These are phyloP conservation scores for Spatholobus suberectus DNA, from an alignment of 306 rosid species.

Conservation along the genomic window DNA sequence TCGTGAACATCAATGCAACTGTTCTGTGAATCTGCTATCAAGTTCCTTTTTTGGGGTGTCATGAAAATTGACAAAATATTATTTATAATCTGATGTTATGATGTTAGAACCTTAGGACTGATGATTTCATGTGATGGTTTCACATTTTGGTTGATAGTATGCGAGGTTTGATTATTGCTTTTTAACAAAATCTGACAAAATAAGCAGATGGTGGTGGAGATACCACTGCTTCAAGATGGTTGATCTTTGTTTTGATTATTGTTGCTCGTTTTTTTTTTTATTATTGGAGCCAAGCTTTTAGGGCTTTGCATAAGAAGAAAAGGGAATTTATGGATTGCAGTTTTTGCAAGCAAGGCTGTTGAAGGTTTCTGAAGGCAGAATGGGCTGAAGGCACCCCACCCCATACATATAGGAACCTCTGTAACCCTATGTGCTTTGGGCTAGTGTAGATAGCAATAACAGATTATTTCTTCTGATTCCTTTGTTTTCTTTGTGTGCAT, in stretches of 20 bases:
- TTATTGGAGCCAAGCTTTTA: not conserved
- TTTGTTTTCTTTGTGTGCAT: slow-evolving; percentile 14
- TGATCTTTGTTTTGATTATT: not conserved
- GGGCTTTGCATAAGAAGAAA: not conserved
- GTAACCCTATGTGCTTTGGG: not conserved
- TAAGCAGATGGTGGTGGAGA: not conserved
- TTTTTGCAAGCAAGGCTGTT: slow-evolving; percentile 7
- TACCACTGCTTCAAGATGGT: not conserved
- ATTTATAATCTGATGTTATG: slow-evolving; percentile 7
- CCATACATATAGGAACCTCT: not conserved
- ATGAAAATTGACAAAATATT: slow-evolving; percentile 10
- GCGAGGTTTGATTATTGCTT: not conserved
- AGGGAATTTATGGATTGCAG: not conserved
- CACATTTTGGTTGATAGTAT: not conserved
- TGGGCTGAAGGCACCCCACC: too few species aligned
- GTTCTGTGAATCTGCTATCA: not conserved
- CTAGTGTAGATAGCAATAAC: slow-evolving; percentile 6
- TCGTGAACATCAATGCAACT: not conserved
- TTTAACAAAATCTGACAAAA: too few species aligned
- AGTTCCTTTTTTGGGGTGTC: not conserved
- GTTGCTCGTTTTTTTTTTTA: not conserved
- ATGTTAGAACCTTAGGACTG: not conserved
- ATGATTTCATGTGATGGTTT: not conserved
- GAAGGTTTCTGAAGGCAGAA: too few species aligned
- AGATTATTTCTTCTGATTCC: slow-evolving; percentile 7